Conservation (phyloP, 768 basidiomycete genomes). For the Boletus eberwhitei region DNA sequence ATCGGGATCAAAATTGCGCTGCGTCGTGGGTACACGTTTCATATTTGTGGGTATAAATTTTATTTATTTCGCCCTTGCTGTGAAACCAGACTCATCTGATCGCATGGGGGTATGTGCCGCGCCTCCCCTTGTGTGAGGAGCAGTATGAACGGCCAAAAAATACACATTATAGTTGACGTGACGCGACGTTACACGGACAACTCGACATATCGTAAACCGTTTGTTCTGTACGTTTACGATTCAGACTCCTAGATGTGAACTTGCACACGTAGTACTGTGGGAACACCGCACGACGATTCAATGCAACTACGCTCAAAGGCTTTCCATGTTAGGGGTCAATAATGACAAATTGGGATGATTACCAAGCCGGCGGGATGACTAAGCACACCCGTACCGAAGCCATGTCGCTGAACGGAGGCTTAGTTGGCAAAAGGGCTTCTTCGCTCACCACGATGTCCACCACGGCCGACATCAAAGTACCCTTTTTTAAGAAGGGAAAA, state of each 20-base stretch:
- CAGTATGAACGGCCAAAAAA: background rate
- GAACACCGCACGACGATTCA: background rate
- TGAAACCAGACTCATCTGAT: background rate
- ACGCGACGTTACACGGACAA: background rate
- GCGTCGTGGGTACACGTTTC: background rate
- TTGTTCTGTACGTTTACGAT: background rate
- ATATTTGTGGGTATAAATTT: background rate
- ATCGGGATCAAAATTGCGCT: background rate
- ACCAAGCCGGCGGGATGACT: constrained; percentile 15
- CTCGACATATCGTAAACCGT: background rate
- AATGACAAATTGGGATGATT: constrained; percentile 11
- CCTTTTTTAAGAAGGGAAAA: constrained; percentile 88
- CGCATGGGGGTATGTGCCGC: background rate
- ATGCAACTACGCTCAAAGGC: too few species aligned
- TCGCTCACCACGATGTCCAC: constrained; percentile 30
- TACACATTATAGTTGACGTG: background rate
- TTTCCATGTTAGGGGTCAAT: constrained; percentile 3
- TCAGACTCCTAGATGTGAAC: background rate
- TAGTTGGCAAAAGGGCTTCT: background rate
- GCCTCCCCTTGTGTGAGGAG: background rate
- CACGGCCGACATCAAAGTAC: constrained; percentile 49
- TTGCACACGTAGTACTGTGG: background rate
- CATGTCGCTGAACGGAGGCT: background rate
- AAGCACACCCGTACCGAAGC: constrained; percentile 1
- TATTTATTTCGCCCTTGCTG: background rate